phyloP scores from a whole-genome alignment of 768 basidiomycete genomes.

The Sarcodon aspratus region DNA sequence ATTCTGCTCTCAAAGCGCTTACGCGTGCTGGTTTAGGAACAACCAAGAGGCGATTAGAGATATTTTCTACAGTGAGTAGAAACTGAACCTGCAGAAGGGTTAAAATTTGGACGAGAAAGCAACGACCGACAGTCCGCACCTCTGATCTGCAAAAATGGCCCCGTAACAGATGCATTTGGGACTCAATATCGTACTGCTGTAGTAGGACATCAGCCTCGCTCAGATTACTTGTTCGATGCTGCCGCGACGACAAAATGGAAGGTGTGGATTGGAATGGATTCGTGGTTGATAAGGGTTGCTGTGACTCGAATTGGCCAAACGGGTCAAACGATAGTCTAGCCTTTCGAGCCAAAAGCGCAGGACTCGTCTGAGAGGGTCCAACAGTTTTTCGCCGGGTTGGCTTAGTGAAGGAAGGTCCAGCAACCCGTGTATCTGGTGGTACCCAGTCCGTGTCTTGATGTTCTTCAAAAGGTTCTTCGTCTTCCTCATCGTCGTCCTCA shows the following conservation, averaged over 20 bases:
- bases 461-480: constrained; percentile 20
- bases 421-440: constrained; percentile 2
- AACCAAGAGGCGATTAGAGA: constrained; percentile 83
- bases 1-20: constrained; percentile 90
- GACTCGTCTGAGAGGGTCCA: constrained; percentile 61
- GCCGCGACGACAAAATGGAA: constrained; percentile 39
- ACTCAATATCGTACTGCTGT: constrained; percentile 51
- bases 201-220: constrained; percentile 46
- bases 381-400: constrained; percentile 32
- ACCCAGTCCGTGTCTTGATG: constrained; percentile 2
- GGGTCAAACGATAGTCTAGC: constrained; percentile 64
- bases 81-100: constrained; percentile 58
- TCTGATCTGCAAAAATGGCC: constrained; percentile 84
- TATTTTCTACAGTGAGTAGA: constrained; percentile 79
- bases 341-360: constrained; percentile 45
- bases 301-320: constrained; percentile 50
- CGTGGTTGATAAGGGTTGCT: constrained; percentile 21
- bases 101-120: constrained; percentile 1
- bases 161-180: constrained; percentile 65
- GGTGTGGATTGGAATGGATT: constrained; percentile 65
- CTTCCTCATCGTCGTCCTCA: constrained; percentile 33
- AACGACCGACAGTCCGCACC: constrained; percentile 30
- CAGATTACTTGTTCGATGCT: constrained; percentile 29
- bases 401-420: constrained; percentile 1
- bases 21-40: constrained; percentile 91